These are phyloP conservation scores for Fraxinus cuspidata DNA, from an alignment of 257 asterid genomes.

Conservation along the genomic window DNA sequence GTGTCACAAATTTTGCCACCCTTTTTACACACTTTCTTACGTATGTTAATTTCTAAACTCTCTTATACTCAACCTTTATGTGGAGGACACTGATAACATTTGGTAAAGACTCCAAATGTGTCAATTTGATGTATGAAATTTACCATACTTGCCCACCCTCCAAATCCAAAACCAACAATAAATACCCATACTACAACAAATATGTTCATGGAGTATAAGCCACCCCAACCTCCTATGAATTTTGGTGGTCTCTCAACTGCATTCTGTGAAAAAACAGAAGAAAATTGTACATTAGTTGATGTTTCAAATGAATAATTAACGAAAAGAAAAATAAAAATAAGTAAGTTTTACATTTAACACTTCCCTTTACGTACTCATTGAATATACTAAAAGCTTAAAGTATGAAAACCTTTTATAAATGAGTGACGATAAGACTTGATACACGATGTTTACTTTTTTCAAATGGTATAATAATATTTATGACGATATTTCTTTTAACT, in stretches of 20 bases:
- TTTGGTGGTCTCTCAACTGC: conserved; percentile 84
- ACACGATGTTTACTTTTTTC: too few relatives aligned
- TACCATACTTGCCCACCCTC: conserved; percentile 88
- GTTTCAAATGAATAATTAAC: background rate
- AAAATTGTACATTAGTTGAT: too few relatives aligned
- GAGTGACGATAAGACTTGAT: too few relatives aligned
- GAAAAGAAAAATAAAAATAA: background rate
- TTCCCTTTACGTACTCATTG: too few relatives aligned
- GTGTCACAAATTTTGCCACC: conserved; percentile 23
- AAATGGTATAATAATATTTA: too few relatives aligned
- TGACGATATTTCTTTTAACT: too few relatives aligned
- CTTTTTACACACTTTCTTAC: conserved; percentile 46
- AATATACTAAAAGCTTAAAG: too few relatives aligned
- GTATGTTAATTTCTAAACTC: conserved; percentile 15
- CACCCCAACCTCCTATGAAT: conserved; percentile 71
- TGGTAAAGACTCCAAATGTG: conserved; percentile 76
- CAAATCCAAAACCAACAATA: conserved; percentile 77
- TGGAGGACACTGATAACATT: conserved; percentile 82
- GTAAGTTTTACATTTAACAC: too few relatives aligned
- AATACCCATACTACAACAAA: conserved; percentile 85
- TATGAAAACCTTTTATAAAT: too few relatives aligned
- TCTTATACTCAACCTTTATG: conserved; percentile 34
- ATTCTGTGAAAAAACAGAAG: conserved; percentile 39
- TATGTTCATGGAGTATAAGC: conserved; percentile 57
- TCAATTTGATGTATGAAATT: conserved; percentile 69